A percentile compares a stretch with the other conserved stretches of the same genome.
Evolutionary conservation across 1,284 basidiomycete species (phyloP).

Genomic region (Cutaneotrichosporon daszewskae): DNA sequence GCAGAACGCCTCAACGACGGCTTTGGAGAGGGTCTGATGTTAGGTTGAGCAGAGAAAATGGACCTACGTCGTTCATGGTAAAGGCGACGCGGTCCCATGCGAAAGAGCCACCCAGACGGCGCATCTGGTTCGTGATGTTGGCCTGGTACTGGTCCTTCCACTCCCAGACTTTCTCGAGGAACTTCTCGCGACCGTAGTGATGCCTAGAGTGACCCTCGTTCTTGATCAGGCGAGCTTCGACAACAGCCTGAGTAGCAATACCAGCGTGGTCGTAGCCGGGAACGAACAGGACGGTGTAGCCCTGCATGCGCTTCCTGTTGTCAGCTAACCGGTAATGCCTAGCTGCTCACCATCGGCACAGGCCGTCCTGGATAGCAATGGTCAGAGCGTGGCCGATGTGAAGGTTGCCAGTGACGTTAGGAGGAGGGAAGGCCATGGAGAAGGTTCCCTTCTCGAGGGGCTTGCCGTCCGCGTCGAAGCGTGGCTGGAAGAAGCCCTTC

Average conservation of each 20-base stretch:
- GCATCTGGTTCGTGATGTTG: conserved; percentile 84
- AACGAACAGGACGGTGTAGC: conserved; percentile 81
- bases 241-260: conserved; percentile 97
- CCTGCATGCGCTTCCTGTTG: conserved; percentile 87
- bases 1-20: conserved; percentile 90
- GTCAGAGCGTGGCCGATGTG: conserved; percentile 97
- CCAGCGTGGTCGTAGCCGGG: conserved; percentile 99
- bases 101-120: conserved; percentile 84
- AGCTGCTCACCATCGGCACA: conserved; percentile 80
- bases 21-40: conserved; percentile 65
- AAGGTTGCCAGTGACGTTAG: conserved; percentile 95
- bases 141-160: conserved; percentile 99
- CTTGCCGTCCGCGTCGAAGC: conserved; percentile 57
- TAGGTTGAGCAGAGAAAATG: background rate
- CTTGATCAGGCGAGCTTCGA: conserved; percentile 89
- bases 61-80: conserved; percentile 81
- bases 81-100: conserved; percentile 94
- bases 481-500: conserved; percentile 84
- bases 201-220: conserved; percentile 76
- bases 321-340: too few relatives aligned
- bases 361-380: conserved; percentile 82
- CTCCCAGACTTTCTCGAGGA: conserved; percentile 85
- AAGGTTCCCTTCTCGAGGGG: conserved; percentile 62
- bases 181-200: conserved; percentile 88
- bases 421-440: conserved; percentile 86